Conservation (phyloP, 2,329 filamentous ascomycete species). For the Colletotrichum zoysiae region DNA sequence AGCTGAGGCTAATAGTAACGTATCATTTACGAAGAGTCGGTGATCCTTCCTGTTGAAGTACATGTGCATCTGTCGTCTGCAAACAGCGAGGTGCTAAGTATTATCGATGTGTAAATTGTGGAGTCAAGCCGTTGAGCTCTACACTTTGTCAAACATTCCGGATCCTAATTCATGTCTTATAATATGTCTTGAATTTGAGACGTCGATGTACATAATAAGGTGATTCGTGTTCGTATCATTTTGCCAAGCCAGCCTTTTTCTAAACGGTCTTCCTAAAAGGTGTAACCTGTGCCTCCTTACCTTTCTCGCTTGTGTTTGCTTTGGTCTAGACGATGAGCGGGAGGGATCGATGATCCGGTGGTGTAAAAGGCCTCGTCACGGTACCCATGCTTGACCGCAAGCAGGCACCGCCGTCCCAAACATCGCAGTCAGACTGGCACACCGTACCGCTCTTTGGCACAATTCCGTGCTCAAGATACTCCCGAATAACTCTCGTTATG, state of each 20-base stretch:
- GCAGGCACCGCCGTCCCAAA: constrained; percentile 38
- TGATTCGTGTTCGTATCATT: not conserved
- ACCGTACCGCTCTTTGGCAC: constrained; percentile 46
- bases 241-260: not conserved
- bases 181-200: not conserved
- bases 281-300: too few relatives aligned
- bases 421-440: constrained; percentile 44
- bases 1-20: not conserved
- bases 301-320: rapidly evolving
- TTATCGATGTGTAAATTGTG: not conserved
- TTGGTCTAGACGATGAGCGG: not conserved
- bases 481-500: constrained; percentile 42
- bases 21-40: not conserved
- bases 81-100: not conserved
- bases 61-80: not conserved
- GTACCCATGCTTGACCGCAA: constrained; percentile 15
- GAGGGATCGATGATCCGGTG: not conserved
- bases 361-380: not conserved
- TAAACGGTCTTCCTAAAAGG: too few relatives aligned
- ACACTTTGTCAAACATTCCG: not conserved
- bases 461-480: constrained; percentile 49
- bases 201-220: too few relatives aligned
- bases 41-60: not conserved
- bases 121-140: not conserved
- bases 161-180: not conserved